phyloP scores from a whole-genome alignment of 2,329 filamentous ascomycete species.

The Didymella exigua region DNA sequence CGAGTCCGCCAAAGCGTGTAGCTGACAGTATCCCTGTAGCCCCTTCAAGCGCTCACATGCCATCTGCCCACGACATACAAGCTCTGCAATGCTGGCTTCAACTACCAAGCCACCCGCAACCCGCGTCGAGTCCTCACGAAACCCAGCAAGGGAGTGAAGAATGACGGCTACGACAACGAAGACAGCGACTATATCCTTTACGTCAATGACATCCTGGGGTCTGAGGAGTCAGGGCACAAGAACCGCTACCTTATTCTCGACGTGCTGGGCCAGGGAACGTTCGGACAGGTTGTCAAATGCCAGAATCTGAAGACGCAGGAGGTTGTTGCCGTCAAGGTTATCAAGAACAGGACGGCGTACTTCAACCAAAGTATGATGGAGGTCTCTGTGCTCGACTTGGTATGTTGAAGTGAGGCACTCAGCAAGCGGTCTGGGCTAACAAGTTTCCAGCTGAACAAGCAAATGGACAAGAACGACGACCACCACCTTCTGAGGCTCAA shows the following conservation, averaged over 20 bases:
- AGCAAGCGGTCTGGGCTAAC: constrained; percentile 15
- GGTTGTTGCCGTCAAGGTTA: constrained; percentile 97
- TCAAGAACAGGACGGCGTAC: constrained; percentile 98
- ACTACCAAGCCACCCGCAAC: constrained; percentile 97
- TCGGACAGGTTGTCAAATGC: constrained; percentile 98
- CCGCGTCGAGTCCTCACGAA: constrained; percentile 95
- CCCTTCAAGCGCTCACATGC: constrained; percentile 90
- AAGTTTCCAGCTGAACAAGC: constrained; percentile 80
- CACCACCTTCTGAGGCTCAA: constrained; percentile 93
- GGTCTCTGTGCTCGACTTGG: constrained; percentile 93
- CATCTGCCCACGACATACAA: constrained; percentile 95
- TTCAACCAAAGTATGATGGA: constrained; percentile 99
- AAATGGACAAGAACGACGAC: constrained; percentile 98
- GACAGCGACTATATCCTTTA: constrained; percentile 99
- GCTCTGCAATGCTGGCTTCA: constrained; percentile 97
- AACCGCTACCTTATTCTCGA: constrained; percentile 97
- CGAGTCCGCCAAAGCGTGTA: neutral
- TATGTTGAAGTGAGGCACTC: constrained; percentile 52
- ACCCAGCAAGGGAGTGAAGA: constrained; percentile 97
- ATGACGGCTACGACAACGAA: constrained; percentile 98
- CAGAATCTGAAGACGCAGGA: constrained; percentile 98
- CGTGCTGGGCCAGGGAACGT: constrained; percentile 95
- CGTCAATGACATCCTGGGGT: constrained; percentile 97
- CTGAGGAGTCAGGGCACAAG: constrained; percentile 98
- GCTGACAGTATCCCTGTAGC: constrained; percentile 59